A percentile compares a stretch with the other conserved stretches of the same genome.
Conservation (phyloP, 352 stramenopile genomes). For the Plasmopara muralis region DNA sequence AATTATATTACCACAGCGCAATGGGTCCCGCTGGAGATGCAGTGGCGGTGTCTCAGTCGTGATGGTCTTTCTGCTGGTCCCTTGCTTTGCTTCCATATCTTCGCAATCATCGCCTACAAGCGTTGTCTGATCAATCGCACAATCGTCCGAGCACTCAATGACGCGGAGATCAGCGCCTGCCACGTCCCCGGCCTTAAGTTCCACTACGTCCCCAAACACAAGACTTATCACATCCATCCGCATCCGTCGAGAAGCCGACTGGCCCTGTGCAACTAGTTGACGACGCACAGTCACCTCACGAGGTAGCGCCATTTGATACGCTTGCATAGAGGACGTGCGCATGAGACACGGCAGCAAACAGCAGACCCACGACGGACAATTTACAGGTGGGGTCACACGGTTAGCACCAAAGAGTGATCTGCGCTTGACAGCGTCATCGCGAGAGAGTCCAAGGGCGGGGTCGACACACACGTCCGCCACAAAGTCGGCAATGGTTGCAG, state of each 20-base stretch:
- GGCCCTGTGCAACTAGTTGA: constrained; percentile 16
- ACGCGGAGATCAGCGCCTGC: constrained; percentile 86
- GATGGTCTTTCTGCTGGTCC: constrained; percentile 32
- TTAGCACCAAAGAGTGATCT: constrained; percentile 80
- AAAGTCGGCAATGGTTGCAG: constrained; percentile 45
- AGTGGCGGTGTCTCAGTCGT: constrained; percentile 13
- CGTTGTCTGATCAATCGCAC: constrained; percentile 54
- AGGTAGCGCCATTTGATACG: constrained; percentile 77
- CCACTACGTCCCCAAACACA: constrained; percentile 89
- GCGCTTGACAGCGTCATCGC: constrained; percentile 66
- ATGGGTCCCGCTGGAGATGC: constrained; percentile 22
- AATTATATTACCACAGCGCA: constrained; percentile 61
- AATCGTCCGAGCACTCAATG: constrained; percentile 72
- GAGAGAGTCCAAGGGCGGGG: constrained; percentile 45
- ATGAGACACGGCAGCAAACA: constrained; percentile 92
- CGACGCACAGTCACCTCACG: constrained; percentile 87
- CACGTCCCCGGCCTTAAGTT: constrained; percentile 82
- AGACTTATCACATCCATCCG: constrained; percentile 89
- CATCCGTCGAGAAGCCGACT: constrained; percentile 55
- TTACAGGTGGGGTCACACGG: constrained; percentile 82
- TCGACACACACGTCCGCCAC: constrained; percentile 57
- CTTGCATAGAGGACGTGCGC: constrained; percentile 86
- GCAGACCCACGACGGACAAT: constrained; percentile 92
- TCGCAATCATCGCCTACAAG: constrained; percentile 28
- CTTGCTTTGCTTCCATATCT: constrained; percentile 24